Evolutionary conservation across 768 basidiomycete genomes (phyloP), one percentile per base, ranked within the genome.

Genomic region (Amanita thiersii): DNA sequence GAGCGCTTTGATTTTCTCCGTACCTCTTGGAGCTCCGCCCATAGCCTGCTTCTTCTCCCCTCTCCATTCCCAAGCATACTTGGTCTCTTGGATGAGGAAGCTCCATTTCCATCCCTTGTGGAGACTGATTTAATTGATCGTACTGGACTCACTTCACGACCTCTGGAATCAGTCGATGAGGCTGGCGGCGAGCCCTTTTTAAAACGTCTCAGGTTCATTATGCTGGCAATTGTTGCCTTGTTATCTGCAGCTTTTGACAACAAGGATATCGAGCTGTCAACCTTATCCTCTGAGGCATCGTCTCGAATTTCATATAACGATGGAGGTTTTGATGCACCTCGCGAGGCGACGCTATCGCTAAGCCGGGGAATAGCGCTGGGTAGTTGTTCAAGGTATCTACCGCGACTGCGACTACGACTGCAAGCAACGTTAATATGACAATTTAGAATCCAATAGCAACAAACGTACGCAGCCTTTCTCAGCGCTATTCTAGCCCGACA

Each of bases 401-500:
- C 87, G 18, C 87, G 86, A 45, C 87, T 90, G 41, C 14, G n/a
- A n/a, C n/a, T n/a, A n/a, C n/a, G n/a, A n/a, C n/a, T n/a, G n/a
- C n/a, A n/a, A n/a, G n/a, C 44, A 23, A 44, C 43, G 42, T n/a
- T 42, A 49, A 12, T 47, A 21, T 35, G 40, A 33, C 24, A 49
- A 34, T n/a, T 15, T 20, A 15, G 8, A 34, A 28, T 4, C 9
- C 12, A 11, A 12, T 20, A 48, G 44, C 41, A 21, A 15, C 47
- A 40, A 39, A 78, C 86, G 68, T 57, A 91, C 88, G 84, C 85
- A 36, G 88, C 79, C 39, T 88, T 86, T 57, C 86, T 87, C 30
- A 82, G 69, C 29, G 82, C 79, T 30, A 80, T 69, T 54, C 82
- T 86, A 12, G 77, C 77, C 53, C 73, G 72, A 49, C 86, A 77